Evolutionary conservation across 371 early-diverging fungal species (phyloP), one percentile per base, ranked within the genome.

Genomic region (Circinella minor): DNA sequence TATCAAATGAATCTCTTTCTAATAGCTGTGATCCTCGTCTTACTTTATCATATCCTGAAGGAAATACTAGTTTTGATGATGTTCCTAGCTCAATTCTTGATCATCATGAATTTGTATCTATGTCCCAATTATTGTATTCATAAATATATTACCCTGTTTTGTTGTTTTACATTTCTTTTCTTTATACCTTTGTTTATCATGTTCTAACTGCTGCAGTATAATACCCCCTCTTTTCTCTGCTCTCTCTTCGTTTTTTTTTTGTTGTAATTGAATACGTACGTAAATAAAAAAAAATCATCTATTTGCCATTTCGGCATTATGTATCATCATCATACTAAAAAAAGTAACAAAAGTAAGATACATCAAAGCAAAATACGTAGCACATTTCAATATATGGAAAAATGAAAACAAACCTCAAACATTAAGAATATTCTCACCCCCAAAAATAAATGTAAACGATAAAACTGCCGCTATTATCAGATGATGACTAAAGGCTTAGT

Each of bases 61-160:
- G 43, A 43, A 43, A 43, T 43, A 11, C 43, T 43, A 57, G 55
- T 18, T 10, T 55, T 51, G 36, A 64, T 36, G 67, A 66, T 63
- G 57, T 61, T 14, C 64, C 69, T 36, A 48, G 37, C 11, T 67
- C 68, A 39, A 39, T 74, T 57, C 66, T 70, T 38, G 20, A 67
- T 34, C 55, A 60, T 37, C 43, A 57, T 34, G 68, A 66, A 73
- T 78, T 65, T 59, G 66, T 76, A 59, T 79, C 74, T 57, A 75
- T 79, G 74, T 71, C 69, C 37, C 72, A 77, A 48, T 68, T 79
- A 38, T 54, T 77, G 55, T 75, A 78, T 27, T 70, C 72, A 57
- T 27, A 18, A 18, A 15, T 6, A 8, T 6, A 13, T 8, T 54
- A 57, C 27, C 27, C 27, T 27, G 57, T 57, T 57, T 57, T 34